These are phyloP conservation scores for Collybia mongolica DNA, from an alignment of 768 basidiomycete genomes.

Conservation along the genomic window DNA sequence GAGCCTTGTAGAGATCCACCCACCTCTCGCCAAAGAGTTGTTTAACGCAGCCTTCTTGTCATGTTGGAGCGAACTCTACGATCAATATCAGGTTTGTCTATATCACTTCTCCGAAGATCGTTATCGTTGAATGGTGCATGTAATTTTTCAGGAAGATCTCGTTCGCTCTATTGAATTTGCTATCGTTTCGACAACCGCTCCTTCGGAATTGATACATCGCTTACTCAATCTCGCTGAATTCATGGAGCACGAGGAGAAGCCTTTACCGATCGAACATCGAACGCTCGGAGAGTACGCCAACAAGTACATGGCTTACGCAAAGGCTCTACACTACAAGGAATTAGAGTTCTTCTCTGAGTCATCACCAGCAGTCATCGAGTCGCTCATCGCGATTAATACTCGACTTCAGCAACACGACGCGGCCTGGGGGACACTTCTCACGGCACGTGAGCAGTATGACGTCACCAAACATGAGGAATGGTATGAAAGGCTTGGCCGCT, in stretches of 20 bases:
- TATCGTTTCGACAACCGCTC: conserved; percentile 72
- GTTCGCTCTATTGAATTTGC: conserved; percentile 88
- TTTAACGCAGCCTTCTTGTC: conserved; percentile 99
- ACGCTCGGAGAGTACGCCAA: conserved; percentile 93
- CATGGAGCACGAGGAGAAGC: conserved; percentile 98
- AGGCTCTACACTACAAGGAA: conserved; percentile 98
- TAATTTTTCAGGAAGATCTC: conserved; percentile 75
- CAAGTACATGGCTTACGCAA: conserved; percentile 93
- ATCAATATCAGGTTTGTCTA: conserved; percentile 84
- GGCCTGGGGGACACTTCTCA: conserved; percentile 93
- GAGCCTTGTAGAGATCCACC: conserved; percentile 88
- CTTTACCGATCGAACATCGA: conserved; percentile 89
- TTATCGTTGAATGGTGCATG: conserved; percentile 6
- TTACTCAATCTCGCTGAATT: conserved; percentile 95
- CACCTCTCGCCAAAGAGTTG: conserved; percentile 87
- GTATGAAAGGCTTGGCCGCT: conserved; percentile 95
- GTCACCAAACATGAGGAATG: conserved; percentile 94
- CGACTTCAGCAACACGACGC: conserved; percentile 96
- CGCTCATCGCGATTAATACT: conserved; percentile 94
- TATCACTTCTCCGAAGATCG: neutral
- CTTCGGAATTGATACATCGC: conserved; percentile 87
- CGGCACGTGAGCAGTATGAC: conserved; percentile 87
- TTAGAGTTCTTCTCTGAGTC: conserved; percentile 94
- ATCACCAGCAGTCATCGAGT: conserved; percentile 87
- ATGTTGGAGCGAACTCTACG: conserved; percentile 95